A percentile compares a stretch with the other conserved stretches of the same genome.
phyloP scores from a whole-genome alignment of 1,284 basidiomycete species.

The Leucoagaricus sp. region DNA sequence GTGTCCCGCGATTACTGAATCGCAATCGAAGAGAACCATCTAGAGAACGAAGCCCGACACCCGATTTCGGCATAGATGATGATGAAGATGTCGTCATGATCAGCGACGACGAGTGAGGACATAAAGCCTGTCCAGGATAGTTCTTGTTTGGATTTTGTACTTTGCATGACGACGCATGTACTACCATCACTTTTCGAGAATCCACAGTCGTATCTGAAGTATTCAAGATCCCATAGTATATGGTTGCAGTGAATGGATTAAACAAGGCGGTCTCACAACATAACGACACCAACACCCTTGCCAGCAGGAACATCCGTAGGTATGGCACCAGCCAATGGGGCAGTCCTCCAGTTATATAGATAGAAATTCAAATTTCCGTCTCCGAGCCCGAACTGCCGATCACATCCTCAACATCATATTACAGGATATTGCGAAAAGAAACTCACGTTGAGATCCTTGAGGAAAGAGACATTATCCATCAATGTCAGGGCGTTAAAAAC shows the following conservation, averaged over 20 bases:
- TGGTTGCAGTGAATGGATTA: neutral
- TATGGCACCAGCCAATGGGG: slow-evolving; percentile 69
- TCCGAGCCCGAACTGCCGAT: slow-evolving; percentile 82
- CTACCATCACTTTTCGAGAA: slow-evolving; percentile 3
- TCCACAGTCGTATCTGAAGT: neutral
- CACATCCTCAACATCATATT: slow-evolving; percentile 8
- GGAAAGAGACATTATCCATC: slow-evolving; percentile 89
- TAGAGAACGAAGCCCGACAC: slow-evolving; percentile 61
- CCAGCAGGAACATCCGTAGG: slow-evolving; percentile 54
- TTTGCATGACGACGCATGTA: slow-evolving; percentile 5
- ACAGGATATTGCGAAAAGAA: neutral
- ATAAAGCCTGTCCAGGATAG: neutral
- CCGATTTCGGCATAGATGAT: slow-evolving; percentile 77
- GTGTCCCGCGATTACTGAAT: slow-evolving; percentile 45
- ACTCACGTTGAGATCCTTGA: slow-evolving; percentile 80
- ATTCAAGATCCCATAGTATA: neutral
- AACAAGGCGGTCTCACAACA: slow-evolving; percentile 46
- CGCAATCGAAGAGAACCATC: slow-evolving; percentile 36
- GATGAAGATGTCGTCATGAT: slow-evolving; percentile 78
- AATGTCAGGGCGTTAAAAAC: slow-evolving; percentile 95
- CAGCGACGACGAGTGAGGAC: slow-evolving; percentile 51
- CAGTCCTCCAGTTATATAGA: slow-evolving; percentile 92
- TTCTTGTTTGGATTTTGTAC: neutral
- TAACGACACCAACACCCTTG: slow-evolving; percentile 78
- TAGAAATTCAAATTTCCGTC: slow-evolving; percentile 92